Conservation (phyloP, 495 filamentous ascomycete species). For the Penicillium malachiteum region DNA sequence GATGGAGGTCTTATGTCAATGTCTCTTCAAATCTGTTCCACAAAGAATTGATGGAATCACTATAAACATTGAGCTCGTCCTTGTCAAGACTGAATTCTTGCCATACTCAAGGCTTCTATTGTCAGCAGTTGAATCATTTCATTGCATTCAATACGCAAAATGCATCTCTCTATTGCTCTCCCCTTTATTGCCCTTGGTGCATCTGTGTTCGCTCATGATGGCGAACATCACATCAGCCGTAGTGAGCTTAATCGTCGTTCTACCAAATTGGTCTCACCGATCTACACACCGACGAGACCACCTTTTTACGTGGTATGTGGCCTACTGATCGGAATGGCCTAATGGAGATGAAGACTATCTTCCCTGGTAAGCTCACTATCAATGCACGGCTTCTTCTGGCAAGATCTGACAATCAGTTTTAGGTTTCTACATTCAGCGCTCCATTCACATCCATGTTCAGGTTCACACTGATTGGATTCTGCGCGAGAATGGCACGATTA, state of each 20-base stretch:
- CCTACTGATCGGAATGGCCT: slow-evolving; percentile 45
- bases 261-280: slow-evolving; percentile 10
- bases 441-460: slow-evolving; percentile 26
- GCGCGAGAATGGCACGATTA: slow-evolving; percentile 18
- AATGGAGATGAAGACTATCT: slow-evolving; percentile 46
- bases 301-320: slow-evolving; percentile 47
- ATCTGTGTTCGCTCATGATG: too few relatives aligned
- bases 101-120: too few relatives aligned
- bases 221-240: too few relatives aligned
- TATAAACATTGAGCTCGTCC: too few relatives aligned
- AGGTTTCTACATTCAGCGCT: slow-evolving; percentile 31
- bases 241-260: neutral
- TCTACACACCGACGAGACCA: slow-evolving; percentile 29
- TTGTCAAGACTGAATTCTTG: too few relatives aligned
- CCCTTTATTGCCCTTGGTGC: too few relatives aligned
- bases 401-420: neutral
- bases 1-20: too few relatives aligned
- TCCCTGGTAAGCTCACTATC: slow-evolving; percentile 40
- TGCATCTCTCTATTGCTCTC: too few relatives aligned
- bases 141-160: too few relatives aligned
- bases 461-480: slow-evolving; percentile 18
- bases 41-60: too few relatives aligned
- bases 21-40: too few relatives aligned
- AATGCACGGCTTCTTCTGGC: neutral
- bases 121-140: too few relatives aligned